phyloP scores from a whole-genome alignment of 495 filamentous ascomycete species.

The Penicillium ochrochloron region DNA sequence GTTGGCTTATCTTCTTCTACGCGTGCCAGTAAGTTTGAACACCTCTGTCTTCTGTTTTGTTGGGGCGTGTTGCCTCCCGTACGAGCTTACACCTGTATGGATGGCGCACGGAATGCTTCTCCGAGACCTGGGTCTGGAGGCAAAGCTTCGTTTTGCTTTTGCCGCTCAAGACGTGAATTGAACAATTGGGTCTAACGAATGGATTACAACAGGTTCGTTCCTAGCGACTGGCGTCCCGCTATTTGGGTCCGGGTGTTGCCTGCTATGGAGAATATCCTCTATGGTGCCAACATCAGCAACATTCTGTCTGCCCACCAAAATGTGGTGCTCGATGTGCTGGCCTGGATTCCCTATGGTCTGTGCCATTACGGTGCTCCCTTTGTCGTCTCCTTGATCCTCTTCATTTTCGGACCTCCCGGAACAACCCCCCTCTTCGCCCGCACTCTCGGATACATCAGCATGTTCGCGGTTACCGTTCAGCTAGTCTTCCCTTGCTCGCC shows the following conservation, averaged over 20 bases:
- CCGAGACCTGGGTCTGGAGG: slow-evolving; percentile 2
- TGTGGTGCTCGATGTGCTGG: slow-evolving; percentile 79
- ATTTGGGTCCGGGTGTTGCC: slow-evolving; percentile 96
- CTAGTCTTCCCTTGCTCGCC: slow-evolving; percentile 89
- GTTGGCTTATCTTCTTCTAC: slow-evolving; percentile 88
- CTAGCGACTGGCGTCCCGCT: slow-evolving; percentile 79
- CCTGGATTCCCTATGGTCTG: slow-evolving; percentile 92
- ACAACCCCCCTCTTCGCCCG: slow-evolving; percentile 82
- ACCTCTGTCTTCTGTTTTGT: not conserved
- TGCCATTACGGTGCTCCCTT: slow-evolving; percentile 84
- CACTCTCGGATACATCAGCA: slow-evolving; percentile 90
- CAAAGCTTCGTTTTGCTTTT: not conserved
- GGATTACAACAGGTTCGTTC: slow-evolving; percentile 68
- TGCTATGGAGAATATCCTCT: slow-evolving; percentile 95
- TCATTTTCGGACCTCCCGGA: slow-evolving; percentile 85
- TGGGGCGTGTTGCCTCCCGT: slow-evolving; percentile 7
- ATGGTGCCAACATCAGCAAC: slow-evolving; percentile 94
- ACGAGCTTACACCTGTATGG: not conserved
- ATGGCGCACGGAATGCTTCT: slow-evolving; percentile 14
- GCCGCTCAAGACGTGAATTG: slow-evolving; percentile 4
- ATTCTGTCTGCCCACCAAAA: slow-evolving; percentile 88
- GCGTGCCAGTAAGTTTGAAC: slow-evolving; percentile 74
- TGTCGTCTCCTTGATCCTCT: slow-evolving; percentile 75
- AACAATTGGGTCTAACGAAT: slow-evolving; percentile 1
- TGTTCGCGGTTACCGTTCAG: slow-evolving; percentile 83